Percentiles rank a stretch among this genome's conserved stretches.
phyloP scores from a whole-genome alignment of 306 rosid genomes.

The Alnus glutinosa region DNA sequence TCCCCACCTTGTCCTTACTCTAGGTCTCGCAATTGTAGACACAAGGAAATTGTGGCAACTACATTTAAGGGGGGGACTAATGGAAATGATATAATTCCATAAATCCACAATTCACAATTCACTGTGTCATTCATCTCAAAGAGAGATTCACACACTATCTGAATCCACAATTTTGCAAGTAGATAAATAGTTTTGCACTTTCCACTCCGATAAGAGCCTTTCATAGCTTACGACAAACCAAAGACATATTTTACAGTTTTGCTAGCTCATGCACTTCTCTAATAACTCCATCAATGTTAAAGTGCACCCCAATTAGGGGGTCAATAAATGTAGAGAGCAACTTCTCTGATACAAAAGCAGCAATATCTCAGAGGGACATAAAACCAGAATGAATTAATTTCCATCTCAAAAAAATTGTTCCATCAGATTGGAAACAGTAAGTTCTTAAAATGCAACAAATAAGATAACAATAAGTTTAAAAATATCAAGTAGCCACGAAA shows the following conservation, averaged over 20 bases:
- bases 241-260: background rate
- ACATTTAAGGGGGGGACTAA: background rate
- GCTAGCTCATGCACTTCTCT: background rate
- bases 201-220: background rate
- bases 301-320: background rate
- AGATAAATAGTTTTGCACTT: background rate
- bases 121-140: background rate
- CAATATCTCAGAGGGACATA: background rate
- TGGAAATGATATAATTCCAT: background rate
- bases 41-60: background rate
- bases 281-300: background rate
- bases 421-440: background rate
- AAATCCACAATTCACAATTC: background rate
- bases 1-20: background rate
- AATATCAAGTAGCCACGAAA: too few species aligned
- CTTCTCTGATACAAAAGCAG: background rate
- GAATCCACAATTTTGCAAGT: background rate
- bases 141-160: background rate
- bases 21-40: background rate
- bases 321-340: background rate
- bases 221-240: background rate
- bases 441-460: too few species aligned
- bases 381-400: background rate
- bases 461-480: too few species aligned
- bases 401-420: background rate